Base-by-base conservation (phyloP, 768 basidiomycete genomes). In the Trametes villosa region DNA sequence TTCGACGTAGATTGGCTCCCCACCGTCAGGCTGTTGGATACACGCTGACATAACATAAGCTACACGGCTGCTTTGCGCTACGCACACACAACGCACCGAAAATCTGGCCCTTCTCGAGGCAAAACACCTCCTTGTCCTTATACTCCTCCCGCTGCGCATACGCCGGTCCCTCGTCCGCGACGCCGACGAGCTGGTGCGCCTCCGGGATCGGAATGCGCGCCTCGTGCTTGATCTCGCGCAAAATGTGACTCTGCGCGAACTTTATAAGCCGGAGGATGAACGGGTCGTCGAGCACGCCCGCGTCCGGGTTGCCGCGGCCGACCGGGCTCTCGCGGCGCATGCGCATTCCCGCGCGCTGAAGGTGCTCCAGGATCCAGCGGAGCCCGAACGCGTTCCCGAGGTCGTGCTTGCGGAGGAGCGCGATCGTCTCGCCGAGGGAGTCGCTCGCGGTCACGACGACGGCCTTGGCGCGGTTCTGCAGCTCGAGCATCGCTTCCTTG, bases 91-190 rank as follows among this genome's bases (percentile, higher is more conserved):
- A 70, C 80, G 45, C 65, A 89, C 91, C 90, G 61, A 85, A 93
- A 6, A 94, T 86, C 64, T 88, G 76, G 1, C 83, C 84, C 62
- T 81, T 79, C 7, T 73, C 71, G 13, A 94, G 74, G 33, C 70
- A 77, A 67, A 78, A 87, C 3, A 88, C 81, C 63, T 88, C 79
- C 45, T 80, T 69, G 58, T 72, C 65, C 36, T 38, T 38, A 17
- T 9, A 38, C 36, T 38, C 36, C 3, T 86, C 86, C 17, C 69
- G 74, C 7, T 71, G 52, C 45, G 70, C 71, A 63, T 90, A 90
- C 0, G 86, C 84, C 0, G 86, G 84, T 0, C 91, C 91, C 73
- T 94, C 91, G 66, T 96, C 93, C 6, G 90, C 88, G 9, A 94
- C 82, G 1, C 94, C 93, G 11, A 93, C 88, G 2, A 95, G 79